A percentile compares a stretch with the other conserved stretches of the same genome.
These are phyloP conservation scores for Adansonia madagascariensis DNA, from an alignment of 441 rosid species.

Conservation along the genomic window DNA sequence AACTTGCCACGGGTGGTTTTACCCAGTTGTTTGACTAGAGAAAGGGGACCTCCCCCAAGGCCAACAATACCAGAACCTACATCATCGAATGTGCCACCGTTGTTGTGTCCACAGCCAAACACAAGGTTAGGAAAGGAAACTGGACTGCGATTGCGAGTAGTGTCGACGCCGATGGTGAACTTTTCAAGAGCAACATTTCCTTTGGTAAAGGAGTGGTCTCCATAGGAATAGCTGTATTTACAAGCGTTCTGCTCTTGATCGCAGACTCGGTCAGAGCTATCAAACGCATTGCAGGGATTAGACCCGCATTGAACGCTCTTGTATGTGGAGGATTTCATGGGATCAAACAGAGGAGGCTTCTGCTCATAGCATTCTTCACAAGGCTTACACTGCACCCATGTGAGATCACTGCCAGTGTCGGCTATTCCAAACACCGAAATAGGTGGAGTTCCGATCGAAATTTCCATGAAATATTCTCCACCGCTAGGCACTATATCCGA, in stretches of 20 bases:
- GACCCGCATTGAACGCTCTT: conserved; percentile 39
- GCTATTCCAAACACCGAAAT: conserved; percentile 41
- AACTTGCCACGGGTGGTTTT: conserved; percentile 43
- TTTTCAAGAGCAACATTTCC: conserved; percentile 59
- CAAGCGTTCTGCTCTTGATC: conserved; percentile 32
- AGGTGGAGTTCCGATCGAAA: conserved; percentile 59
- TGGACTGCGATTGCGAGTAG: conserved; percentile 31
- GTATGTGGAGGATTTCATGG: conserved; percentile 46
- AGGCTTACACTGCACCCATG: conserved; percentile 69
- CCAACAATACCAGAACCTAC: conserved; percentile 58
- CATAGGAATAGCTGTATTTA: conserved; percentile 46
- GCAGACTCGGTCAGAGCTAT: conserved; percentile 29
- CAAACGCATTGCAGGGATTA: conserved; percentile 31
- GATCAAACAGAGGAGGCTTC: conserved; percentile 49
- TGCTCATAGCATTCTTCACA: conserved; percentile 54
- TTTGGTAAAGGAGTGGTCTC: conserved; percentile 44
- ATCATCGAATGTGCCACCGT: conserved; percentile 40
- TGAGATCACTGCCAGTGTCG: conserved; percentile 71
- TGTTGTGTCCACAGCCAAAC: conserved; percentile 60
- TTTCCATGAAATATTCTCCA: conserved; percentile 55
- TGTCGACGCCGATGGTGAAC: conserved; percentile 33
- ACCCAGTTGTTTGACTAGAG: conserved; percentile 51
- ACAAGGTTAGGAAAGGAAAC: conserved; percentile 34
- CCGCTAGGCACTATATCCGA: conserved; percentile 36
- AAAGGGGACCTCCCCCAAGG: conserved; percentile 58